Conservation (phyloP, 352 stramenopile species). For the Thalassiosira sp. region DNA sequence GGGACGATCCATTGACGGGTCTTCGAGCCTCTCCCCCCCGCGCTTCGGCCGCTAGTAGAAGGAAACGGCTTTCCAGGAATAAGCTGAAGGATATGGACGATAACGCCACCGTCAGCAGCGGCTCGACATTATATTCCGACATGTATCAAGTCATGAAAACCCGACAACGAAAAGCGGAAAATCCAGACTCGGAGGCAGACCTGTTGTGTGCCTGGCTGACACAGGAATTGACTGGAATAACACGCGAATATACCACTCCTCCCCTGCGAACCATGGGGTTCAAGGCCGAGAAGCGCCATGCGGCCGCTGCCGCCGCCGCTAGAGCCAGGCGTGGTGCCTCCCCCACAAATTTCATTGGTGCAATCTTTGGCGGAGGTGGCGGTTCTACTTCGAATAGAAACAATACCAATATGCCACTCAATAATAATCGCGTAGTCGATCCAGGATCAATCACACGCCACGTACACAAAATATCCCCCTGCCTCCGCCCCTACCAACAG, state of each 20-base stretch:
- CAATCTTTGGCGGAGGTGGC: constrained; percentile 18
- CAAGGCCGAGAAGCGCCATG: constrained; percentile 30
- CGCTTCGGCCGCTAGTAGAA: not conserved
- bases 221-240: constrained; percentile 72
- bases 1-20: constrained; percentile 4
- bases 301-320: too few relatives aligned
- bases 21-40: constrained; percentile 1
- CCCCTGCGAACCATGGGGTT: constrained; percentile 26
- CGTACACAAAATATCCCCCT: constrained; percentile 74
- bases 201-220: constrained; percentile 72
- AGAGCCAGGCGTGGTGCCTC: not conserved
- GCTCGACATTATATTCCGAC: constrained; percentile 39
- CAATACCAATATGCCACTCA: too few relatives aligned
- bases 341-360: constrained; percentile 12
- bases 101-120: constrained; percentile 32
- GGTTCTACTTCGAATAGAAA: not conserved
- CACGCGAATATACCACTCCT: constrained; percentile 62
- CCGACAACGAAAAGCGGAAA: constrained; percentile 44
- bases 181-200: constrained; percentile 38
- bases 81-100: constrained; percentile 32
- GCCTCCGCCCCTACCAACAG: constrained; percentile 74
- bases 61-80: constrained; percentile 13
- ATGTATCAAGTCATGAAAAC: constrained; percentile 56
- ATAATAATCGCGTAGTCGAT: constrained; percentile 60
- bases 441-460: constrained; percentile 74